Evolutionary conservation across 495 filamentous ascomycete species (phyloP).

Genomic region (Penicillium antarcticum): DNA sequence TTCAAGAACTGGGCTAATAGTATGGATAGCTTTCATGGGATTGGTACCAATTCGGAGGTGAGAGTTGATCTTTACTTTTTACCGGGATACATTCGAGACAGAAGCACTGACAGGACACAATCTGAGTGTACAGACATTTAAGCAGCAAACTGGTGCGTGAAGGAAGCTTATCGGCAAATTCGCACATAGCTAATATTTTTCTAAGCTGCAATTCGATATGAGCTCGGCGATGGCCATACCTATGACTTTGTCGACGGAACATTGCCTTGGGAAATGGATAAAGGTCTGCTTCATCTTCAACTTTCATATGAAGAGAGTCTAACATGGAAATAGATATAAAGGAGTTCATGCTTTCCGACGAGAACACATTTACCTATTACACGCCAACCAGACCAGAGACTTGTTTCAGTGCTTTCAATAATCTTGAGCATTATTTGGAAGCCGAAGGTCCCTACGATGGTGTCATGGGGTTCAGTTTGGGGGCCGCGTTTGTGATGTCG

Average conservation of each 20-base stretch:
- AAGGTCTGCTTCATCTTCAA: constrained; percentile 10
- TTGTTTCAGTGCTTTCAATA: constrained; percentile 6
- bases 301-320: background rate
- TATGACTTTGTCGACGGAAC: constrained; percentile 35
- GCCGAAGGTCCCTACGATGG: constrained; percentile 11
- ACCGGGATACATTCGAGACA: no score
- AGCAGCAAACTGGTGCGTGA: background rate
- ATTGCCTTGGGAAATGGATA: constrained; percentile 16
- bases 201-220: constrained; percentile 27
- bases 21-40: constrained; percentile 11
- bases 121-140: background rate
- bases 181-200: background rate
- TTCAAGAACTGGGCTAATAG: background rate
- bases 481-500: background rate
- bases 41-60: constrained; percentile 15
- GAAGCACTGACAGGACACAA: background rate
- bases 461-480: constrained; percentile 5
- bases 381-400: constrained; percentile 1
- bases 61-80: no score
- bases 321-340: constrained; percentile 3
- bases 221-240: constrained; percentile 26
- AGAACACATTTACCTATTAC: constrained; percentile 18
- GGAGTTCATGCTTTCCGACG: background rate
- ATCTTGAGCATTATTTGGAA: constrained; percentile 13
- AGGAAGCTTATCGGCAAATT: background rate